Evolutionary conservation across 805 yeast species (phyloP), one percentile per base, ranked within the genome.

Genomic region (Spathaspora gorwiae): DNA sequence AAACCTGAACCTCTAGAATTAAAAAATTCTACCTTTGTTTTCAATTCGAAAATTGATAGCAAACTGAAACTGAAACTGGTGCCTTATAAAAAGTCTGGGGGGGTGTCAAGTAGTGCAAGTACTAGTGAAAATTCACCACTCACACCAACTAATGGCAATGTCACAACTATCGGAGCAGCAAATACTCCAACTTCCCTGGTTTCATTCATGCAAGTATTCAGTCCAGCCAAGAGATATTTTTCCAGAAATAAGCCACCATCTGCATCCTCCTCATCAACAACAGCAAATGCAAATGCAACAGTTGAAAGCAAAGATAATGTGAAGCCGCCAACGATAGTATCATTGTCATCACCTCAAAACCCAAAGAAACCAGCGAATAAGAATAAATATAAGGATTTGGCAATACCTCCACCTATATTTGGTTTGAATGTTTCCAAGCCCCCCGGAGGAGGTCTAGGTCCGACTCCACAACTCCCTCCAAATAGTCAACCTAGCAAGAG

Each of bases 391-490:
- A 47, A 58, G 7, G 66, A 59, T 46, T 59, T 68, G 32, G 50
- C 59, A 50, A 72, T 58, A 40, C 76, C 76, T 3, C 76, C 75
- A 6, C 64, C 66, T 8, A 50, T 65, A 7, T 65, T 70, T 35
- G 62, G 63, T 2, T 41, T 47, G 24, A 46, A 43, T 31, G 45
- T 32, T 2, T 11, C 39, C 14, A 26, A 7, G 15, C 8, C 39
- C 12, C 35, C n/a, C 5, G 13, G 35, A n/a, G 35, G 35, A 32
- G 35, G 13, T 32, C 13, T 13, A 3, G 13, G 12, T 9, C 32
- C 3, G 12, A 9, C 3, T 9, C 32, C 12, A 2, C 32, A 3
- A 11, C 32, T 11, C 9, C 32, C 32, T 9, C 3, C 32, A 29
- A 11, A 9, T 9, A 9, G 12, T 9, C 32, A 29, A 29, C 12